phyloP scores from a whole-genome alignment of 176 grass and related monocot genomes.

The Triticum timopheevii region DNA sequence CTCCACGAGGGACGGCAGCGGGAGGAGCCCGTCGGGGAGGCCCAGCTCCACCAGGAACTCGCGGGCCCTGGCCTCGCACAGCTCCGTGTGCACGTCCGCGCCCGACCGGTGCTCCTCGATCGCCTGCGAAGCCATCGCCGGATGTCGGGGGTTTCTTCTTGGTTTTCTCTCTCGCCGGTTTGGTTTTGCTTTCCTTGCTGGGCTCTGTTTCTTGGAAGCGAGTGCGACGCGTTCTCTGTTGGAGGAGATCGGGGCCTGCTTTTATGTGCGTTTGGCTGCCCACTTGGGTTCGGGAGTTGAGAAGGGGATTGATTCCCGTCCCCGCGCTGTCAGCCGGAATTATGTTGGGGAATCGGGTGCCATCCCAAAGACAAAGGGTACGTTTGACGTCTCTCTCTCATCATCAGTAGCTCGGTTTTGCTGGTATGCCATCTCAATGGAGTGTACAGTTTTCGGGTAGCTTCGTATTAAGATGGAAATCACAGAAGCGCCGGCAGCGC shows the following conservation, averaged over 20 bases:
- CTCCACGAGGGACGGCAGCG: slow-evolving; percentile 47
- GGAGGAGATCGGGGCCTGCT: neutral
- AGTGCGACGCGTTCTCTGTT: neutral
- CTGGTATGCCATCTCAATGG: too few species aligned
- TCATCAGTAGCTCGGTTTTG: neutral
- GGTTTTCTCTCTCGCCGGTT: neutral
- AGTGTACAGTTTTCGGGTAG: too few species aligned
- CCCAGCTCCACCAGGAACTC: slow-evolving; percentile 57
- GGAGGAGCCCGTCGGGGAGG: slow-evolving; percentile 60
- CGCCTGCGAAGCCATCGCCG: slow-evolving; percentile 47
- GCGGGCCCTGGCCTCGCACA: slow-evolving; percentile 40
- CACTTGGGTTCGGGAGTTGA: neutral
- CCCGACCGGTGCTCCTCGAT: slow-evolving; percentile 51
- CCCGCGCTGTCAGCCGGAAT: neutral
- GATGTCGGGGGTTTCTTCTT: neutral
- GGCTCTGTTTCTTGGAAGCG: neutral
- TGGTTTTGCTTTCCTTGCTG: neutral
- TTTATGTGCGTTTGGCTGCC: slow-evolving; percentile 18
- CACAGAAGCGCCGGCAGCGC: too few species aligned
- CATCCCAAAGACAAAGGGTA: neutral
- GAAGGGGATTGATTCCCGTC: neutral
- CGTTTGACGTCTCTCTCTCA: neutral
- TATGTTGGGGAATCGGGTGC: neutral
- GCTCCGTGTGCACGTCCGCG: slow-evolving; percentile 52
- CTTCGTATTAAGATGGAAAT: too few species aligned